Evolutionary conservation across 768 basidiomycete species (phyloP), one percentile per base, ranked within the genome.

Genomic region (Xerocomellus intermedius): DNA sequence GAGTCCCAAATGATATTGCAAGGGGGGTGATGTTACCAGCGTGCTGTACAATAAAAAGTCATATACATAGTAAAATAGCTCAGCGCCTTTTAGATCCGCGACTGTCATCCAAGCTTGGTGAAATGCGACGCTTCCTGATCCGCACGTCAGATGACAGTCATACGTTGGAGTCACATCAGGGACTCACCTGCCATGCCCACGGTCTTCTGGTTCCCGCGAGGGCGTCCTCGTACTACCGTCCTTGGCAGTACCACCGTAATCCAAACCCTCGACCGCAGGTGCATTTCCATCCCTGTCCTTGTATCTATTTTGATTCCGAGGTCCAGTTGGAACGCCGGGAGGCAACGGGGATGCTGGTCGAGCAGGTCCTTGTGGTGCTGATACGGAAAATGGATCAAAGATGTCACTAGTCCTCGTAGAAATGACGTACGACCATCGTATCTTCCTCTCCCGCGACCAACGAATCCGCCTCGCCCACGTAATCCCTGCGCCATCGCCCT

Each of bases 261-360:
- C 91, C 64, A 94, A 71, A n/a, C 91, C 91, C 65, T 93, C 91
- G 13, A 91, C 89, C 26, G 89, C 89, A 56, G 89, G 87, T 2
- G 89, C 87, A 64, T 90, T 90, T 16, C 83, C 85, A 65, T 93
- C 91, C 39, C 90, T 80, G 69, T 94, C 91, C 76, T 92, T 93
- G 75, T 94, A 93, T 67, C 91, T 91, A 66, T 89, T 90, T 70
- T 89, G 88, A 68, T 92, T 92, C 42, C 91, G 79, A 13, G 91
- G 91, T 1, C 91, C 91, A 0, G 91, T 94, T 2, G 91, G 91
- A 19, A 94, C 91, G 55, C 86, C 86, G 14, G 91, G 90, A 1
- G 91, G 91, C 2, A 94, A 78, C 17, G 91, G 91, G 0, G 91
- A 93, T 7, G 90, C 87, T 5, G 91, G 86, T 55, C 91, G 81